These are phyloP conservation scores for Cyberlindnera amylophila DNA, from an alignment of 805 yeast species.

Conservation along the genomic window DNA sequence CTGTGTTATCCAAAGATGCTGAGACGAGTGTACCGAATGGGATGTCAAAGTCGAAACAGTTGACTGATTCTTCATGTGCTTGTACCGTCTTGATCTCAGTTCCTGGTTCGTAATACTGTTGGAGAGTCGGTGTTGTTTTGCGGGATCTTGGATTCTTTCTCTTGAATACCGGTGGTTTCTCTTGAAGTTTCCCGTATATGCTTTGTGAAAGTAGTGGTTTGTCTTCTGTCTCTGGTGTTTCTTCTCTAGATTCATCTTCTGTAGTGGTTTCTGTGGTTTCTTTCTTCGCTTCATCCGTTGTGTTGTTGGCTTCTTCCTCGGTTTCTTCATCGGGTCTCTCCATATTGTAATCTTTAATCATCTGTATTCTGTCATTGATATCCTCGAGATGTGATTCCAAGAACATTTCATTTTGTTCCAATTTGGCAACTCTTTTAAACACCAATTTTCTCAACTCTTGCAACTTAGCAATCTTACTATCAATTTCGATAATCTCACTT, in stretches of 20 bases:
- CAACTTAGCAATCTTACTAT: constrained; percentile 48
- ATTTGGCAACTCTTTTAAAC: constrained; percentile 53
- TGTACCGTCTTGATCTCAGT: constrained; percentile 45
- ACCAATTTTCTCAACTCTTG: constrained; percentile 48
- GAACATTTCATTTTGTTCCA: constrained; percentile 58
- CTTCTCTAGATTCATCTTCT: constrained; percentile 13
- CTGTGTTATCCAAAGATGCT: constrained; percentile 73
- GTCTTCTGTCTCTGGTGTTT: constrained; percentile 9
- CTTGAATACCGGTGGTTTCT: constrained; percentile 31
- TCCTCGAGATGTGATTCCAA: constrained; percentile 46
- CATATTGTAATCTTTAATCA: constrained; percentile 38
- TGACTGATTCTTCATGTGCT: constrained; percentile 51
- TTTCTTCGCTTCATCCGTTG: not conserved
- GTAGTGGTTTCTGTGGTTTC: not conserved
- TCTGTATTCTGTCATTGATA: constrained; percentile 40
- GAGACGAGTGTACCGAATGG: constrained; percentile 78
- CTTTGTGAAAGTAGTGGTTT: constrained; percentile 39
- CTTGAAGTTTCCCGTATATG: constrained; percentile 40
- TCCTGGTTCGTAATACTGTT: constrained; percentile 61
- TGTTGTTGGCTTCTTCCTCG: constrained; percentile 5
- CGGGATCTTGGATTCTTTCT: constrained; percentile 33
- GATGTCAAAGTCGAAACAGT: constrained; percentile 61
- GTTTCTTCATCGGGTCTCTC: constrained; percentile 28
- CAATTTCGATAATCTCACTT: constrained; percentile 62
- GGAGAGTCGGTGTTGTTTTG: constrained; percentile 58